phyloP scores from a whole-genome alignment of 306 rosid species.

The Cicer yamashitae region DNA sequence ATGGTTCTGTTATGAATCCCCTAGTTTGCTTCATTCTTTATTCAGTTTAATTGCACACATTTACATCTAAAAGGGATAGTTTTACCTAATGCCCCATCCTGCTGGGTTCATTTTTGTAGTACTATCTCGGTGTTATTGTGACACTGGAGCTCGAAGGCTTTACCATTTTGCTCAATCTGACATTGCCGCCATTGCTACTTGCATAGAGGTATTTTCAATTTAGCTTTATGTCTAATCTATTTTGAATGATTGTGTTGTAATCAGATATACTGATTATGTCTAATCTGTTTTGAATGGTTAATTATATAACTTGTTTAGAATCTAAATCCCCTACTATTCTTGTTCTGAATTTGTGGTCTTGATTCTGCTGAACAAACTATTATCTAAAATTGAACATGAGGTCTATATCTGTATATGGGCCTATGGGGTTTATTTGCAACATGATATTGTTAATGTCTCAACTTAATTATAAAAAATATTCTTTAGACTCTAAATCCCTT shows the following conservation, averaged over 20 bases:
- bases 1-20: no score
- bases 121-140: background rate
- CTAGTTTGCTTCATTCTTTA: no score
- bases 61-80: background rate
- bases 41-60: background rate
- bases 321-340: constrained; percentile 1
- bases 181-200: no score
- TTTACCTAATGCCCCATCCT: background rate
- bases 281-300: background rate
- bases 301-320: constrained; percentile 17
- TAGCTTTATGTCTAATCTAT: no score
- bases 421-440: constrained; percentile 22
- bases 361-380: constrained; percentile 29
- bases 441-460: constrained; percentile 5
- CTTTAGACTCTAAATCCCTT: constrained; percentile 12
- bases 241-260: no score
- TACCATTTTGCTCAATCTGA: no score
- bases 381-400: constrained; percentile 22
- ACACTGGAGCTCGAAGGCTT: no score
- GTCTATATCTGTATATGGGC: no score
- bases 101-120: constrained; percentile 9
- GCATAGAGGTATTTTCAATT: no score
- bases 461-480: background rate
- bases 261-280: no score
- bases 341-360: background rate